Base-by-base conservation (phyloP, 2,329 filamentous ascomycete genomes). In the Curvularia eragrostidis region DNA sequence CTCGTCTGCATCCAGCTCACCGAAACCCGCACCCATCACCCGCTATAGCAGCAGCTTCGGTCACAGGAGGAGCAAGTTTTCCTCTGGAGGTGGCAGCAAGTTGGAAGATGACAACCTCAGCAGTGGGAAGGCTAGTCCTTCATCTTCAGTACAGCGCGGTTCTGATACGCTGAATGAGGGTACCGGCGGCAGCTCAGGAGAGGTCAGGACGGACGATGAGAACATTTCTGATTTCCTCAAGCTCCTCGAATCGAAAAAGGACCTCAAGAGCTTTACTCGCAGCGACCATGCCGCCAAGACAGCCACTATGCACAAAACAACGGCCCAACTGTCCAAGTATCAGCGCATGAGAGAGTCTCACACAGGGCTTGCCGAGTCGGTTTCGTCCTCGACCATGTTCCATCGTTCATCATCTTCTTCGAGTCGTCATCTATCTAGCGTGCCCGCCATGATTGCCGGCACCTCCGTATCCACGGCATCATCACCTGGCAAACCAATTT, bases 41-140 rank as follows among this genome's bases (percentile, higher is more conserved):
- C 88, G 91, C 46, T 98, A 96, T 74, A 96, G 92, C 76, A 98
- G 94, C 76, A 97, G 93, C 71, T 99, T 99, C 70, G 91, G 89
- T 6, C 92, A 97, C 73, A 87, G 95, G 44, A 87, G 91, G 53
- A 89, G 86, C 26, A 87, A 93, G 43, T 86, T 89, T 23, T 96
- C 93, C 0, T 90, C 90, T 55, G 89, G 90, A 30, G 89, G 90
- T 19, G 84, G 86, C 19, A 91, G 89, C 70, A 88, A 84, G 62
- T 82, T 81, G 1, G 89, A 91, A 51, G 90, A 93, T 61, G 90
- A 93, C 67, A 89, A 91, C 70, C 82, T 81, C 34, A 92, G 90
- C 76, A 97, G 93, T 71, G 90, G 90, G n/a, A 89, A 89, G 65
- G 89, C 89, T 60, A 93, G 90, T 68, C 77, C 89, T 5, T 85